Evolutionary conservation across 2,329 filamentous ascomycete genomes (phyloP).

Genomic region (Trichoderma sp.): DNA sequence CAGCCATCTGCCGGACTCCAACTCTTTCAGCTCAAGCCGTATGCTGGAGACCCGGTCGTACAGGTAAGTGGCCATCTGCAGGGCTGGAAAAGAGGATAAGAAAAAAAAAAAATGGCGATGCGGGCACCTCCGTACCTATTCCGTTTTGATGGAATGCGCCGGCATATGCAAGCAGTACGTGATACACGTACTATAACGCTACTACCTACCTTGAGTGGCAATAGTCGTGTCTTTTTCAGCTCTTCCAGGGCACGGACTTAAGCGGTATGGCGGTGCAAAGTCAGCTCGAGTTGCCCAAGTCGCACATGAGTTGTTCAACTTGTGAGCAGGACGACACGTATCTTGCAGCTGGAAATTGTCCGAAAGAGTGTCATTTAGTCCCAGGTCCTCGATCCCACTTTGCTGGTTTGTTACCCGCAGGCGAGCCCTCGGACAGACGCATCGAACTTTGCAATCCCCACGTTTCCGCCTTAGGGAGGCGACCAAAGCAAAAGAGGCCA

Average conservation of each 20-base stretch:
- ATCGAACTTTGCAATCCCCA: conserved; percentile 2
- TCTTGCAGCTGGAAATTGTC: conserved; percentile 14
- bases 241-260: not conserved
- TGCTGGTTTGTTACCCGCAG: not conserved
- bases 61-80: not conserved
- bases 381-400: not conserved
- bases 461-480: conserved; percentile 14
- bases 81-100: not conserved
- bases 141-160: not conserved
- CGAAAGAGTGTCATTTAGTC: conserved; percentile 6
- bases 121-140: not conserved
- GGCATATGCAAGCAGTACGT: conserved; percentile 11
- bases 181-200: not conserved
- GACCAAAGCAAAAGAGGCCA: conserved; percentile 12
- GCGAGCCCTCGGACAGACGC: not conserved
- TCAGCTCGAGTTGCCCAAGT: not conserved
- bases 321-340: not conserved
- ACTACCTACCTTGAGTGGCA: conserved; percentile 14
- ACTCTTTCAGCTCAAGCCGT: conserved; percentile 7
- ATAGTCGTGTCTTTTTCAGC: not conserved
- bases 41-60: not conserved
- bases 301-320: not conserved
- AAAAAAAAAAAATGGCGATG: not conserved
- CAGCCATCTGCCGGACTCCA: conserved; percentile 13
- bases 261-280: not conserved